Evolutionary conservation across 495 filamentous ascomycete species (phyloP).

Genomic region (Cercophora scortea): DNA sequence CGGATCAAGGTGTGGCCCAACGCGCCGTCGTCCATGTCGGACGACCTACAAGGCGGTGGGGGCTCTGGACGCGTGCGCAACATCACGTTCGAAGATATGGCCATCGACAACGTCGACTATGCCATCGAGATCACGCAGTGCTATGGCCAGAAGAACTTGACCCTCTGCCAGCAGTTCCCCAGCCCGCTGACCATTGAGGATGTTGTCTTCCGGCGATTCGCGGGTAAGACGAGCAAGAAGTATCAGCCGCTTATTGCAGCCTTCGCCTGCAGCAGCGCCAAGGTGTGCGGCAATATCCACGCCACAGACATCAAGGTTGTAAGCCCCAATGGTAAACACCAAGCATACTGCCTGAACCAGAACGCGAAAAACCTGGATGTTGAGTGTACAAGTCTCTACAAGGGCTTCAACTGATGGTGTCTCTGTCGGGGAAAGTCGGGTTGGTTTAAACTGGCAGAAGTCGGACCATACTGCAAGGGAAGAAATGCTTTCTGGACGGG

Average conservation of each 20-base stretch:
- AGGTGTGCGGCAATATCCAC: constrained; percentile 47
- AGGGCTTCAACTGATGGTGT: constrained; percentile 18
- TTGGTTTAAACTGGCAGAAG: background rate
- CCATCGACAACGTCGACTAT: constrained; percentile 48
- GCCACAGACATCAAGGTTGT: constrained; percentile 42
- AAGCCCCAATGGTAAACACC: constrained; percentile 41
- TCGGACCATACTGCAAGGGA: background rate
- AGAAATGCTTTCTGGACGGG: too few species aligned
- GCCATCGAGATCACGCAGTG: constrained; percentile 59
- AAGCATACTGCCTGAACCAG: constrained; percentile 49
- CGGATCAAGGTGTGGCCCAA: constrained; percentile 51
- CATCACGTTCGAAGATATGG: constrained; percentile 52
- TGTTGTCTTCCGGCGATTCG: constrained; percentile 12
- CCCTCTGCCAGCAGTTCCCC: constrained; percentile 51
- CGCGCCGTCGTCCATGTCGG: constrained; percentile 17
- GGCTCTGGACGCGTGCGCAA: constrained; percentile 34
- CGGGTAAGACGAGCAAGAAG: constrained; percentile 11
- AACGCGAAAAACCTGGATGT: constrained; percentile 33
- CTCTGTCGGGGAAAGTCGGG: too few species aligned
- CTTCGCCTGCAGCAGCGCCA: constrained; percentile 46
- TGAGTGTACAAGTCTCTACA: constrained; percentile 29
- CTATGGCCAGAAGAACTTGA: constrained; percentile 54
- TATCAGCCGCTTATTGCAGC: constrained; percentile 13
- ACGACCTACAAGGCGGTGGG: constrained; percentile 24
- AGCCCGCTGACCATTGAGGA: constrained; percentile 13